Evolutionary conservation across 805 yeast genomes (phyloP), one percentile per base, ranked within the genome.

Genomic region (Candida piceae): DNA sequence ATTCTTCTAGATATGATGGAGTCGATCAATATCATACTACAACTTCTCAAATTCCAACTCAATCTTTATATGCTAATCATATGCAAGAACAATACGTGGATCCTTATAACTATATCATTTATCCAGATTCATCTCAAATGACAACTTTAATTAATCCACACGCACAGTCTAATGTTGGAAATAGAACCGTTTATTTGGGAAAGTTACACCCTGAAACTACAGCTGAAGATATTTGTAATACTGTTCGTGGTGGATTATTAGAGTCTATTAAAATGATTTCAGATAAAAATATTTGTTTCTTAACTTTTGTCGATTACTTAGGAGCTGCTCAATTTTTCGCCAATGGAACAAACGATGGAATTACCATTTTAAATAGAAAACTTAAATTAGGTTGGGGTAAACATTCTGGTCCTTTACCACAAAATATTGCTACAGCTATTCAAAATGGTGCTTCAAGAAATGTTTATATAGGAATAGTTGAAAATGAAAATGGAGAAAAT

Each of bases 361-460:
- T 84, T 24, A 64, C 72, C 3, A 64, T 84, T 16, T 84, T 80
- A 55, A 79, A 81, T 2, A 71, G 72, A 46, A 75, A 72, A 44
- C 55, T 82, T 9, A 76, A 71, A 41, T 75, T 84, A 25, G 84
- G 84, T 10, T 84, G 90, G 90, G 86, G 80, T 27, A 72, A 74
- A 28, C 78, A 77, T 47, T 66, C 82, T 12, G 88, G 89, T 1
- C 78, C 83, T 0, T 50, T 83, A 22, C 68, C 69, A 24, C 67
- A 74, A 29, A 67, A 70, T 2, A 67, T 84, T 29, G 63, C 78
- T 1, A 57, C 73, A 31, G 86, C 86, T 2, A 84, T 81, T 3
- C 37, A 42, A 16, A 73, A 84, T 2, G 88, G 89, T 21, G 90
- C 89, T 3, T 76, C 84, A 22, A 72, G 94, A 64, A 84, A 84